Conservation (phyloP, 768 basidiomycete genomes). For the Cystobasidium ongulense region DNA sequence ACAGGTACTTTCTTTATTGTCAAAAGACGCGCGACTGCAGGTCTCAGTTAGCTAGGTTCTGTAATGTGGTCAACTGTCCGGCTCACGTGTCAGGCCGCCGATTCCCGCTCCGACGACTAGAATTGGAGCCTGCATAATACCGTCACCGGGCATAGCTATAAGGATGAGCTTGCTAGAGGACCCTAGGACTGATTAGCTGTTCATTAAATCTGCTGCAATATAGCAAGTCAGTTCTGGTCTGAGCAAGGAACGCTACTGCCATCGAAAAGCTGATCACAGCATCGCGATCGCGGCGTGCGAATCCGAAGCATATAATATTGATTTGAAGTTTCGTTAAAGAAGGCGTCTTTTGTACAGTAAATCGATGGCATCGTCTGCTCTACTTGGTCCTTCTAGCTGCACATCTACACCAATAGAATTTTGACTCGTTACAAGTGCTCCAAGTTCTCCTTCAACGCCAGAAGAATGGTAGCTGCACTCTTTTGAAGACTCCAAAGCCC, state of each 20-base stretch:
- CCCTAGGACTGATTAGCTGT: too few relatives aligned
- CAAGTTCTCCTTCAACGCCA: conserved; percentile 22
- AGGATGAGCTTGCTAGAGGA: too few relatives aligned
- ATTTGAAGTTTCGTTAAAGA: too few relatives aligned
- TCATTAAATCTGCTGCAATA: too few relatives aligned
- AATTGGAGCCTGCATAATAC: background rate
- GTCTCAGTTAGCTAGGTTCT: background rate
- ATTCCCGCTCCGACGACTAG: conserved; percentile 21
- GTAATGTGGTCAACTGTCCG: background rate
- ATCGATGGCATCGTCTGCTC: too few relatives aligned
- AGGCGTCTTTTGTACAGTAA: too few relatives aligned
- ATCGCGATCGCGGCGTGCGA: background rate
- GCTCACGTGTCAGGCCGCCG: conserved; percentile 15
- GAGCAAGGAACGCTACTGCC: background rate
- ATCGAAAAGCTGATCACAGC: background rate
- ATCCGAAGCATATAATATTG: too few relatives aligned
- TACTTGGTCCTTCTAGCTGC: too few relatives aligned
- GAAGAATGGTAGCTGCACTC: conserved; percentile 75
- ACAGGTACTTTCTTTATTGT: background rate
- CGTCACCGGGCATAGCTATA: background rate
- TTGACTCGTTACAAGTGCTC: background rate
- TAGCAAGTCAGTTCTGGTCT: too few relatives aligned
- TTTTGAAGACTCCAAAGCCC: conserved; percentile 90
- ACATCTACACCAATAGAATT: too few relatives aligned
- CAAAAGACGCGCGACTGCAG: conserved; percentile 5